Evolutionary conservation across 140 eudicot genomes (phyloP).

Genomic region (Anethum foeniculum): DNA sequence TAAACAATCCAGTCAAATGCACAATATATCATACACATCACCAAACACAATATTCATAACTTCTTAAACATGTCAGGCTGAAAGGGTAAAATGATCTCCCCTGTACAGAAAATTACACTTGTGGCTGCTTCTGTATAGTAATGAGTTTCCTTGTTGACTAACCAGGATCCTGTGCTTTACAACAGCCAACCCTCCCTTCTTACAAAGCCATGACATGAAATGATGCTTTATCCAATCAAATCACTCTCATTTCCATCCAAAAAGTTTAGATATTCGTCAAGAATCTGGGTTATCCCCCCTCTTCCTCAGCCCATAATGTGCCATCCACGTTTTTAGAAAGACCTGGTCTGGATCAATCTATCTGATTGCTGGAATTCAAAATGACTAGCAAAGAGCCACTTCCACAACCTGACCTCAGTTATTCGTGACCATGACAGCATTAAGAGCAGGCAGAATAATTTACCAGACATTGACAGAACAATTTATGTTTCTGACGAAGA

Average conservation of each 20-base stretch:
- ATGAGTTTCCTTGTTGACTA: not conserved
- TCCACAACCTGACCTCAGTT: conserved; percentile 15
- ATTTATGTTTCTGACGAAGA: not conserved
- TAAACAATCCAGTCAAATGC: not conserved
- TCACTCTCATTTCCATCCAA: conserved; percentile 8
- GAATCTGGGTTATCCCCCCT: conserved; percentile 23
- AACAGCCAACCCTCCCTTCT: not conserved
- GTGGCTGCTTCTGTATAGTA: conserved; percentile 13
- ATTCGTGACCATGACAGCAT: conserved; percentile 15
- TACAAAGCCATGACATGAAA: conserved; percentile 35
- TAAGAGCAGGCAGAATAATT: conserved; percentile 20
- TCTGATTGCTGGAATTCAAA: conserved; percentile 17
- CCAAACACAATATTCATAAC: not conserved
- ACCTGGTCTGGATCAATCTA: not conserved
- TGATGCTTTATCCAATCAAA: conserved; percentile 19
- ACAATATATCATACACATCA: conserved; percentile 14
- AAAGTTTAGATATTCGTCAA: conserved; percentile 7
- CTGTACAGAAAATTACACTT: conserved; percentile 25
- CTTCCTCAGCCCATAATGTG: conserved; percentile 36
- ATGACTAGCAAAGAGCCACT: conserved; percentile 8
- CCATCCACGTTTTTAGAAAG: conserved; percentile 14
- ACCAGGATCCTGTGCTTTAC: not conserved
- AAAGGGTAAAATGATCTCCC: conserved; percentile 25
- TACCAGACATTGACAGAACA: conserved; percentile 21
- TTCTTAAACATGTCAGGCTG: conserved; percentile 19